Conservation (phyloP, 257 asterid species). For the Solanum pimpinellifolium region DNA sequence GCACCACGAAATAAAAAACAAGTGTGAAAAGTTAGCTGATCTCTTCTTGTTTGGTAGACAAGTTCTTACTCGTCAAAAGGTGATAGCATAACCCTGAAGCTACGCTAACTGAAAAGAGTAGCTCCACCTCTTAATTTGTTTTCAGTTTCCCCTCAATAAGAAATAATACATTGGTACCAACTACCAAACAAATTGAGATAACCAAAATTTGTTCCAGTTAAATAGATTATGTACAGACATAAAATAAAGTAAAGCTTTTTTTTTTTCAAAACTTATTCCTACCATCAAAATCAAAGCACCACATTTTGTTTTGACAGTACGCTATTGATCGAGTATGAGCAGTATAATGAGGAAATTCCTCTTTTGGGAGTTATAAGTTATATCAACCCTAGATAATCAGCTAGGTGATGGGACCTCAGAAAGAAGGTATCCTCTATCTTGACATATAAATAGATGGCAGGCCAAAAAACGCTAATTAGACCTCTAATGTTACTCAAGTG, state of each 20-base stretch:
- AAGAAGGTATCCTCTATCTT: not conserved
- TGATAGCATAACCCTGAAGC: not conserved
- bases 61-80: not conserved
- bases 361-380: not conserved
- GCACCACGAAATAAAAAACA: not conserved
- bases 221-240: not conserved
- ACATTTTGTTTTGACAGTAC: not conserved
- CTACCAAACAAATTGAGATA: not conserved
- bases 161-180: not conserved
- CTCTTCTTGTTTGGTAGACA: not conserved
- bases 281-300: not conserved
- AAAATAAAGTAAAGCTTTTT: not conserved
- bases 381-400: not conserved
- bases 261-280: not conserved
- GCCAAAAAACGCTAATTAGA: not conserved
- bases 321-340: not conserved
- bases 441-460: not conserved
- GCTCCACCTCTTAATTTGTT: not conserved
- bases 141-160: not conserved
- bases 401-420: not conserved
- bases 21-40: not conserved
- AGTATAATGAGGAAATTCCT: not conserved
- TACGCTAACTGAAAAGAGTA: not conserved
- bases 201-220: not conserved
- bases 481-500: not conserved